Evolutionary conservation across 2,329 filamentous ascomycete genomes (phyloP).

Genomic region (Emergomyces orientalis): DNA sequence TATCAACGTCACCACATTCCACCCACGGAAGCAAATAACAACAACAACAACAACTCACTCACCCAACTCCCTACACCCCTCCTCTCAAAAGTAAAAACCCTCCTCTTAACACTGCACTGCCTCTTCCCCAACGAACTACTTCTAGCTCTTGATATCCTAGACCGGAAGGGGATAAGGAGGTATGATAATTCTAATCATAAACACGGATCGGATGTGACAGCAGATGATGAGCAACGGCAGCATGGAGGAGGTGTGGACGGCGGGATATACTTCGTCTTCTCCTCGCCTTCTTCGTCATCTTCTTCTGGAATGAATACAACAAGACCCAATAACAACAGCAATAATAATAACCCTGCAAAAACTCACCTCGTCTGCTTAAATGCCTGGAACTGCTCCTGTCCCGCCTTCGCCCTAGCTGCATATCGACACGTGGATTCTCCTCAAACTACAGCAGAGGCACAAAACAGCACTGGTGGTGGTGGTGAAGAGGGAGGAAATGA

Average conservation of each 20-base stretch:
- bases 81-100: constrained; percentile 36
- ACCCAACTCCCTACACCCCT: constrained; percentile 8
- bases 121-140: constrained; percentile 73
- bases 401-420: constrained; percentile 66
- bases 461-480: not conserved
- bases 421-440: constrained; percentile 35
- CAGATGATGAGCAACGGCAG: constrained; percentile 5
- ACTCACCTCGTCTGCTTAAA: constrained; percentile 62
- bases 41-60: constrained; percentile 8
- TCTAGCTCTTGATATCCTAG: constrained; percentile 77
- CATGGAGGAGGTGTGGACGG: constrained; percentile 12
- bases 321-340: constrained; percentile 13
- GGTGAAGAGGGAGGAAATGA: not conserved
- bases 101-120: constrained; percentile 73
- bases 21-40: not conserved
- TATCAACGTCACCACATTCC: not conserved
- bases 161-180: constrained; percentile 58
- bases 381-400: constrained; percentile 86
- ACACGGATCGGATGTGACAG: not conserved
- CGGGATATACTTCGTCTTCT: constrained; percentile 56
- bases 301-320: not conserved
- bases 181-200: constrained; percentile 5
- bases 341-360: constrained; percentile 13
- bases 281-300: constrained; percentile 39
- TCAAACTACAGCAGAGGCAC: not conserved